Conservation (phyloP, 2,329 filamentous ascomycete species). For the Paradendryphiella salina region DNA sequence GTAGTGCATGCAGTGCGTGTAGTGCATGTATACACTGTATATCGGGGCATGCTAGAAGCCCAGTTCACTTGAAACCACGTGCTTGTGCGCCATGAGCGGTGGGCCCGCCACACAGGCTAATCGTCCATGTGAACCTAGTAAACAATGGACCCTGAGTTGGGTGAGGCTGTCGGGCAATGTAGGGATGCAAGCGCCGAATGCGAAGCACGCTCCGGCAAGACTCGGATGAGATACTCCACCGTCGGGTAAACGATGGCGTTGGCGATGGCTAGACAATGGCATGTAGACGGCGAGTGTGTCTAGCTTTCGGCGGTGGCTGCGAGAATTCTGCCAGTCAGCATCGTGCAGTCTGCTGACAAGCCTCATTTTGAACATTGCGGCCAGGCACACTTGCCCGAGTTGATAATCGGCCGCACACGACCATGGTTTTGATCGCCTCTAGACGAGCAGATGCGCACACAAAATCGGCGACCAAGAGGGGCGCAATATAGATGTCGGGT, state of each 20-base stretch:
- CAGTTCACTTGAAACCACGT: conserved; percentile 22
- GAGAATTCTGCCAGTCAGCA: background rate
- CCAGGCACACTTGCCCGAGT: conserved; percentile 8
- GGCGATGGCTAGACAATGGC: background rate
- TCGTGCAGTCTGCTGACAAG: conserved; percentile 8
- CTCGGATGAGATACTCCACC: conserved; percentile 19
- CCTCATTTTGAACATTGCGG: background rate
- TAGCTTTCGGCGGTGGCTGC: background rate
- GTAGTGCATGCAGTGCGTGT: conserved; percentile 14
- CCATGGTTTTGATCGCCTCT: background rate
- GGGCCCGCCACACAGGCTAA: conserved; percentile 17
- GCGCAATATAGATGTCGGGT: background rate
- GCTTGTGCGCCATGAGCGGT: conserved; percentile 19
- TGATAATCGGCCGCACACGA: too few species aligned
- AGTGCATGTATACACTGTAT: background rate
- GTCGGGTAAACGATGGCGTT: conserved; percentile 18
- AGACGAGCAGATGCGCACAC: background rate
- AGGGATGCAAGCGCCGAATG: conserved; percentile 24
- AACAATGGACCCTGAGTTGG: conserved; percentile 27
- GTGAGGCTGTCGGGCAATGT: conserved; percentile 28
- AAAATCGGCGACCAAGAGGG: background rate
- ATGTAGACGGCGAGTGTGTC: background rate
- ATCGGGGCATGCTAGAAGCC: conserved; percentile 22
- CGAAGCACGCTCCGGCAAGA: conserved; percentile 9
- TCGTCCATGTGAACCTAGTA: conserved; percentile 19